A percentile compares a stretch with the other conserved stretches of the same genome.
Conservation (phyloP, 1,284 basidiomycete genomes). For the Ganoderma multipileum region DNA sequence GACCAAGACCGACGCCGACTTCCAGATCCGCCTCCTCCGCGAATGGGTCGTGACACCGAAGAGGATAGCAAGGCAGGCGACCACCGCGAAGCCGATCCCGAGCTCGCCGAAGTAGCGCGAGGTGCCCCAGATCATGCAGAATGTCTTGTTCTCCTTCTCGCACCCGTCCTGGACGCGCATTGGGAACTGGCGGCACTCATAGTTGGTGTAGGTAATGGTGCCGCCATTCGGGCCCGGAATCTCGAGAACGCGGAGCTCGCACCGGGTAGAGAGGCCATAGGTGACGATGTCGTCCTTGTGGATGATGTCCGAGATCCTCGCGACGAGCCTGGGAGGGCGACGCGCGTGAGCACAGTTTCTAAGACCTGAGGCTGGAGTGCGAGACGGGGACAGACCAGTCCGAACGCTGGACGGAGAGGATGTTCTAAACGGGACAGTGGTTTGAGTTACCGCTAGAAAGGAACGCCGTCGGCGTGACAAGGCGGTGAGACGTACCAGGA, state of each 20-base stretch:
- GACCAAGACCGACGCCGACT: constrained; percentile 67
- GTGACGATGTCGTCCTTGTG: constrained; percentile 54
- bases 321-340: constrained; percentile 58
- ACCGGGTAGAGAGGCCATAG: constrained; percentile 66
- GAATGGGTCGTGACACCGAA: constrained; percentile 77
- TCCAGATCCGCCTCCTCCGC: constrained; percentile 76
- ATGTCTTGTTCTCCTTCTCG: constrained; percentile 62
- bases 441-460: background rate
- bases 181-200: constrained; percentile 72
- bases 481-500: constrained; percentile 53
- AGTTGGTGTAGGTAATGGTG: constrained; percentile 58
- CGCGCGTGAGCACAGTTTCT: constrained; percentile 21
- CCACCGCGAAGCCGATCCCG: constrained; percentile 64
- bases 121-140: constrained; percentile 75
- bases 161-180: constrained; percentile 64
- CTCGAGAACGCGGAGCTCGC: constrained; percentile 57
- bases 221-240: constrained; percentile 55
- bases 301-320: constrained; percentile 54
- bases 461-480: constrained; percentile 1
- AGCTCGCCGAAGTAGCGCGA: constrained; percentile 70
- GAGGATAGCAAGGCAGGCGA: constrained; percentile 63
- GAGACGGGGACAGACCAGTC: constrained; percentile 61
- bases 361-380: constrained; percentile 1
- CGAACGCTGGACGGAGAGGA: constrained; percentile 59
- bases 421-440: constrained; percentile 51